phyloP scores from a whole-genome alignment of 108 stramenopile genomes.

The Tribonema minus region DNA sequence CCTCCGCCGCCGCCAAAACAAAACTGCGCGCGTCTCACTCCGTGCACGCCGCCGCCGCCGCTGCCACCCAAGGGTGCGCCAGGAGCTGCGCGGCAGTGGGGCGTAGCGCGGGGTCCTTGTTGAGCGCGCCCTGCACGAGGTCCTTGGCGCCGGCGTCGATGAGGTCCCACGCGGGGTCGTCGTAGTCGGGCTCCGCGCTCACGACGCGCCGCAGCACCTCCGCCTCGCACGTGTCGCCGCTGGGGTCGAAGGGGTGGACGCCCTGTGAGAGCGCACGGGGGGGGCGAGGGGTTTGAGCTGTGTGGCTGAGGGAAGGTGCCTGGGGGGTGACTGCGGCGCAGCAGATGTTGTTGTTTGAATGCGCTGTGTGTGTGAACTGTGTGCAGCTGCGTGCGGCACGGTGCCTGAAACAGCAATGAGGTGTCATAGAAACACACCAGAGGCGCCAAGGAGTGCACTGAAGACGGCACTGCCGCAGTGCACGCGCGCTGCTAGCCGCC shows the following conservation, averaged over 20 bases:
- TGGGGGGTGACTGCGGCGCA: neutral
- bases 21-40: no score
- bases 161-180: neutral
- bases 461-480: neutral
- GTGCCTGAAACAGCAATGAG: neutral
- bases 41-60: neutral
- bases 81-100: constrained; percentile 56
- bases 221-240: constrained; percentile 8
- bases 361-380: neutral
- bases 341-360: neutral
- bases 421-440: neutral
- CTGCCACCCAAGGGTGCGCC: constrained; percentile 30
- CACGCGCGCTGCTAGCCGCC: neutral
- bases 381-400: neutral
- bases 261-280: neutral
- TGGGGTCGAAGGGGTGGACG: constrained; percentile 28
- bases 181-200: constrained; percentile 25
- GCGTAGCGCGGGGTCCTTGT: constrained; percentile 46
- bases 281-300: neutral
- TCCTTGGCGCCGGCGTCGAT: constrained; percentile 44
- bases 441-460: neutral
- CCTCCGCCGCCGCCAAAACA: no score
- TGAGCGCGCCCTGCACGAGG: constrained; percentile 45
- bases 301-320: neutral
- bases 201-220: constrained; percentile 14